Evolutionary conservation across 2,329 filamentous ascomycete species (phyloP).

Genomic region (Claviceps sp.): DNA sequence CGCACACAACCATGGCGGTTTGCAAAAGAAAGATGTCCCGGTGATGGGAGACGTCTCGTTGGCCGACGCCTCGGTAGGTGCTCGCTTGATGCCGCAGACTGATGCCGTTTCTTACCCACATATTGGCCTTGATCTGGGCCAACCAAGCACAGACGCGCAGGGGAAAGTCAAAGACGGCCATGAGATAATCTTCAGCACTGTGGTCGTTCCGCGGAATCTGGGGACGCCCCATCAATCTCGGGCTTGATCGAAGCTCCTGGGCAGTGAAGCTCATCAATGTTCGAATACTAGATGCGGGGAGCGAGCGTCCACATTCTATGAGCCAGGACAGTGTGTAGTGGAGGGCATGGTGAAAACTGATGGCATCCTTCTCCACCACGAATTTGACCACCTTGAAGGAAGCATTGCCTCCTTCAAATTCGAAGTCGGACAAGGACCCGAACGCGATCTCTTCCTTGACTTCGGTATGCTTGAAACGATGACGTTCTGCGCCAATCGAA

Average conservation of each 20-base stretch:
- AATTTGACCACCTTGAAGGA: constrained; percentile 69
- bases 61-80: constrained; percentile 79
- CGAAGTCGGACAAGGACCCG: constrained; percentile 63
- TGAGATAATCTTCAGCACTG: constrained; percentile 62
- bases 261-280: constrained; percentile 59
- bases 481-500: constrained; percentile 77
- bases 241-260: constrained; percentile 53
- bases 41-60: constrained; percentile 86
- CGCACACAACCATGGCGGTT: constrained; percentile 75
- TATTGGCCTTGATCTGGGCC: constrained; percentile 92
- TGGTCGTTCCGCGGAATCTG: constrained; percentile 43
- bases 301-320: constrained; percentile 72
- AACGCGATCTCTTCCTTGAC: constrained; percentile 78
- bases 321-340: constrained; percentile 97
- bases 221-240: constrained; percentile 47
- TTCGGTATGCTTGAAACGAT: constrained; percentile 74
- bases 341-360: constrained; percentile 94
- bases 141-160: constrained; percentile 91
- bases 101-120: constrained; percentile 97
- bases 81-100: constrained; percentile 90
- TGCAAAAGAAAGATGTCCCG: constrained; percentile 91
- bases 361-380: constrained; percentile 73
- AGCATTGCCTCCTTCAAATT: constrained; percentile 52
- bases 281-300: constrained; percentile 53
- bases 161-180: constrained; percentile 85